phyloP scores from a whole-genome alignment of 495 filamentous ascomycete species.

The Aspergillus indologenus region DNA sequence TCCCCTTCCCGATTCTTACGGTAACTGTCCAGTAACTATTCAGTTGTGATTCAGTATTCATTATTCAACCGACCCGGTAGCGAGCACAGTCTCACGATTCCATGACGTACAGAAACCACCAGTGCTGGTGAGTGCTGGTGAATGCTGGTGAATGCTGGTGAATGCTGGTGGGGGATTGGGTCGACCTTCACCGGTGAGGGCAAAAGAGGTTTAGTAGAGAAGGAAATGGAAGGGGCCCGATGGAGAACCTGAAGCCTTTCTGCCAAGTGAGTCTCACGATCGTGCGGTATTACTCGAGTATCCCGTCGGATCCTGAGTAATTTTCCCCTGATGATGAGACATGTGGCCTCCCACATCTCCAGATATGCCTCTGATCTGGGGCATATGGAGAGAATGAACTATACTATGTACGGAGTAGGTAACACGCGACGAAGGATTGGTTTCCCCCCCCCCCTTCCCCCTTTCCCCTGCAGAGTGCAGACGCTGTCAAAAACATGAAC shows the following conservation, averaged over 20 bases:
- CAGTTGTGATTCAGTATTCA: too few species aligned
- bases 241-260: slow-evolving; percentile 9
- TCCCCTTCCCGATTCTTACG: neutral
- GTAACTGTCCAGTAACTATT: neutral
- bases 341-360: neutral
- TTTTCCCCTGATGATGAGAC: neutral
- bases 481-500: too few species aligned
- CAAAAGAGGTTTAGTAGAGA: slow-evolving; percentile 24
- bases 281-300: neutral
- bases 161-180: slow-evolving; percentile 15
- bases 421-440: neutral
- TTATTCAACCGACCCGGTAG: neutral
- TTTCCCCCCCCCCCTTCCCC: too few species aligned
- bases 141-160: too few species aligned
- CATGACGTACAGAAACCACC: slow-evolving; percentile 24
- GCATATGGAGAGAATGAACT: neutral
- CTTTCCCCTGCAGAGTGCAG: too few species aligned
- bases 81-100: slow-evolving; percentile 12
- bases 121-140: too few species aligned
- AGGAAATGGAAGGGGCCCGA: slow-evolving; percentile 14
- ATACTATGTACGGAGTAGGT: neutral
- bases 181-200: slow-evolving; percentile 23
- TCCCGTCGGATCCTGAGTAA: neutral
- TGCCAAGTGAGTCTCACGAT: neutral
- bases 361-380: neutral